Percentiles rank a stretch among this genome's conserved stretches.
phyloP scores from a whole-genome alignment of 2,329 filamentous ascomycete genomes.

The Colletotrichum sp. region DNA sequence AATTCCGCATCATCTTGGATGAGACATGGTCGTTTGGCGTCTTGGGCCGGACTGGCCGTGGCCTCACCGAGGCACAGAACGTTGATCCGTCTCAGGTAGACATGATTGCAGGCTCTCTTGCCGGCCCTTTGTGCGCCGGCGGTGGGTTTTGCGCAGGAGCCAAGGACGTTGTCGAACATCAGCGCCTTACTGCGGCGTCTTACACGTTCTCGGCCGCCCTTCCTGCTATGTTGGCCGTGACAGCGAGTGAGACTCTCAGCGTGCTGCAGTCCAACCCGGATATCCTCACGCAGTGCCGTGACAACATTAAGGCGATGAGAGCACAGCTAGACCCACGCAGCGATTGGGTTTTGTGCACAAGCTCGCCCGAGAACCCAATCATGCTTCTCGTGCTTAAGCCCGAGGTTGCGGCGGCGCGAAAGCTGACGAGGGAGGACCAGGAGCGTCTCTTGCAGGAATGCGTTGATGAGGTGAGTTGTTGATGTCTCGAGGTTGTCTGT shows the following conservation, averaged over 20 bases:
- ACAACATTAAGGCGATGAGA: slow-evolving; percentile 86
- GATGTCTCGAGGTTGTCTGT: background rate
- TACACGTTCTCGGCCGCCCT: slow-evolving; percentile 97
- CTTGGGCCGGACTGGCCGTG: slow-evolving; percentile 87
- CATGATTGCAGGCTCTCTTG: slow-evolving; percentile 94
- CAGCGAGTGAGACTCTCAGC: slow-evolving; percentile 87
- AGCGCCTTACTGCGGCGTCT: slow-evolving; percentile 88
- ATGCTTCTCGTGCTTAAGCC: slow-evolving; percentile 84
- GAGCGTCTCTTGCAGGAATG: slow-evolving; percentile 86
- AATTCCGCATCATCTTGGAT: slow-evolving; percentile 96
- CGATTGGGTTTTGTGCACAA: slow-evolving; percentile 89
- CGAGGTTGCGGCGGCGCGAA: slow-evolving; percentile 76
- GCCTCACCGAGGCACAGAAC: slow-evolving; percentile 94
- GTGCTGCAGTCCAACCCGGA: slow-evolving; percentile 88
- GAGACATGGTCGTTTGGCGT: slow-evolving; percentile 98
- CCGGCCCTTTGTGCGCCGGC: slow-evolving; percentile 87
- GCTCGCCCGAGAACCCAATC: slow-evolving; percentile 83
- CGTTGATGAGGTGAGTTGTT: slow-evolving; percentile 84
- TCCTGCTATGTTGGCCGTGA: slow-evolving; percentile 93
- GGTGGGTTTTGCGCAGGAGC: slow-evolving; percentile 96
- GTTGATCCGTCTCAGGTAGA: slow-evolving; percentile 93
- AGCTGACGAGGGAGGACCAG: slow-evolving; percentile 76
- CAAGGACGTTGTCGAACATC: slow-evolving; percentile 92
- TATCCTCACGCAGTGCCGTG: slow-evolving; percentile 77
- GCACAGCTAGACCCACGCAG: slow-evolving; percentile 89